Evolutionary conservation across 2,329 filamentous ascomycete genomes (phyloP).

Genomic region (Blastomyces gilchristii): DNA sequence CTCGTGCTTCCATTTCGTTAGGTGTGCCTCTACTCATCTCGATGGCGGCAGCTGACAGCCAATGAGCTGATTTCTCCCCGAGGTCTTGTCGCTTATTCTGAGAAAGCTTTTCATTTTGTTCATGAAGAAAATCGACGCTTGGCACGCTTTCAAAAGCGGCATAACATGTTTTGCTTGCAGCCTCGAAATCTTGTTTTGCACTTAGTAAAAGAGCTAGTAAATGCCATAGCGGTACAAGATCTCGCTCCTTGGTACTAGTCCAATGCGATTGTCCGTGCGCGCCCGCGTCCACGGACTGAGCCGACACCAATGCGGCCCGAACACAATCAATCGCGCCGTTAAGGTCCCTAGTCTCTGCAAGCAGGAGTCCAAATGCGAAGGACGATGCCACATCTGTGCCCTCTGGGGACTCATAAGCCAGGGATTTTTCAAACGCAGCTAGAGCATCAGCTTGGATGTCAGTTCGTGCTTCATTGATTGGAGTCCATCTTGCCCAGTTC

Average conservation of each 20-base stretch:
- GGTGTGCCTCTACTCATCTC: conserved; percentile 44
- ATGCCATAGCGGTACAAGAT: conserved; percentile 79
- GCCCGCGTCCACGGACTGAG: conserved; percentile 22
- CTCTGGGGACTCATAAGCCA: conserved; percentile 56
- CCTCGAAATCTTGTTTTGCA: conserved; percentile 71
- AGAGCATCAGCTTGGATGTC: conserved; percentile 70
- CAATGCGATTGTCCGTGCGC: conserved; percentile 16
- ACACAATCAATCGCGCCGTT: conserved; percentile 70
- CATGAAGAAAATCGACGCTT: conserved; percentile 59
- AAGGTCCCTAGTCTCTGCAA: conserved; percentile 78
- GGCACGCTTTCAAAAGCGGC: conserved; percentile 86
- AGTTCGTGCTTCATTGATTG: conserved; percentile 58
- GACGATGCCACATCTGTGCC: conserved; percentile 63
- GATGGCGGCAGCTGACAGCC: conserved; percentile 1
- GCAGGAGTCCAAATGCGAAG: conserved; percentile 71
- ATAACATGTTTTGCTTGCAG: conserved; percentile 73
- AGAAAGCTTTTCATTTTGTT: conserved; percentile 42
- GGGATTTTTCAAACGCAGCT: conserved; percentile 60
- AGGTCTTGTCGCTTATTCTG: conserved; percentile 20
- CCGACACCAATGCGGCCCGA: conserved; percentile 59
- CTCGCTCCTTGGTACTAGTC: conserved; percentile 31
- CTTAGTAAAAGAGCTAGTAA: conserved; percentile 76
- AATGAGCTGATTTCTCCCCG: conserved; percentile 15
- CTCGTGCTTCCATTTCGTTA: conserved; percentile 69
- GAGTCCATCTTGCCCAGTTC: conserved; percentile 76